These are phyloP conservation scores for Pseudogymnoascus sp. DNA, from an alignment of 2,329 filamentous ascomycete species.

Conservation along the genomic window DNA sequence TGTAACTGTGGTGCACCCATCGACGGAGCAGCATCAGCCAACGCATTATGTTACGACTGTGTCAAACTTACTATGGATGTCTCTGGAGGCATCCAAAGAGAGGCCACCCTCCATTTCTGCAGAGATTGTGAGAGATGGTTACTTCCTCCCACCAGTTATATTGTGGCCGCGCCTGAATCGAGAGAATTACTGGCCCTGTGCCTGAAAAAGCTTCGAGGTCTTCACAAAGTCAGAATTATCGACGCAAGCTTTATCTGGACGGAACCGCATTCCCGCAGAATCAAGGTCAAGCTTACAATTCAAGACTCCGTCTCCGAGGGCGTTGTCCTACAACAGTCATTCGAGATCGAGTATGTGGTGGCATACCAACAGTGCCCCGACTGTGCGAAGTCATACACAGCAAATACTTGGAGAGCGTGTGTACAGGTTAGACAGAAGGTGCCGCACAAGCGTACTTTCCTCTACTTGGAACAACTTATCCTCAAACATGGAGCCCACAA, in stretches of 20 bases:
- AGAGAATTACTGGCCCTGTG: slow-evolving; percentile 89
- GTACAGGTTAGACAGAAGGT: slow-evolving; percentile 97
- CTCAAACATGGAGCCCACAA: slow-evolving; percentile 86
- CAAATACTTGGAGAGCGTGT: slow-evolving; percentile 87
- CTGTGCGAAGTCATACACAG: slow-evolving; percentile 90
- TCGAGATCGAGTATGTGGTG: slow-evolving; percentile 89
- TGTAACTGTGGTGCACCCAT: slow-evolving; percentile 96
- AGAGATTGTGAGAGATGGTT: slow-evolving; percentile 92
- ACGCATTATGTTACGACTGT: slow-evolving; percentile 91
- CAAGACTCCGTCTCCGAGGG: slow-evolving; percentile 60
- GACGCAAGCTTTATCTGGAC: slow-evolving; percentile 98
- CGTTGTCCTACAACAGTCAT: slow-evolving; percentile 75
- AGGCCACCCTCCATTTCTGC: slow-evolving; percentile 85
- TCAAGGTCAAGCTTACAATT: slow-evolving; percentile 93
- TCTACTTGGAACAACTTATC: slow-evolving; percentile 86
- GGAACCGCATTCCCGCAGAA: slow-evolving; percentile 84
- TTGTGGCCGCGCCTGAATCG: slow-evolving; percentile 76
- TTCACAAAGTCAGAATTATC: slow-evolving; percentile 87
- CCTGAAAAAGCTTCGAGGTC: slow-evolving; percentile 74
- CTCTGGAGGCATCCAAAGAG: slow-evolving; percentile 80
- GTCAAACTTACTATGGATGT: slow-evolving; percentile 92
- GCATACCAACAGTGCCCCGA: slow-evolving; percentile 91
- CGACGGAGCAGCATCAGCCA: slow-evolving; percentile 77
- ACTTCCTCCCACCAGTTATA: slow-evolving; percentile 76
- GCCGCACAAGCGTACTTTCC: slow-evolving; percentile 80